These are phyloP conservation scores for Ceriops tagal DNA, from an alignment of 345 rosid species.

Conservation along the genomic window DNA sequence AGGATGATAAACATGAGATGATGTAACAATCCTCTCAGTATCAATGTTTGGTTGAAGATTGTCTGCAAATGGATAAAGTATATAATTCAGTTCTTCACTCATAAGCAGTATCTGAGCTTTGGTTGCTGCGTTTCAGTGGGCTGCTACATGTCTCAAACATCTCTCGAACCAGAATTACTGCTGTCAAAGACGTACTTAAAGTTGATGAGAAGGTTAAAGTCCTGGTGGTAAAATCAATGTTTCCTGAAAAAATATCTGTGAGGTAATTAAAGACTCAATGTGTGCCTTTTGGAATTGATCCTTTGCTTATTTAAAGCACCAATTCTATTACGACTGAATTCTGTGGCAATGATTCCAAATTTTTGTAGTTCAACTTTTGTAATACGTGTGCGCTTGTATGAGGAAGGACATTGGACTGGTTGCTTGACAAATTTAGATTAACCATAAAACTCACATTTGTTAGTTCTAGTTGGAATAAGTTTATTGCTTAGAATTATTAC, in stretches of 20 bases:
- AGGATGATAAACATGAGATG: neutral
- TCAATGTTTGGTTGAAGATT: neutral
- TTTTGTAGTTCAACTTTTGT: no score
- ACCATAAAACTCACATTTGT: no score
- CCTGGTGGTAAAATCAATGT: slow-evolving; percentile 67
- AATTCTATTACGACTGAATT: neutral
- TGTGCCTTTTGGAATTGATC: slow-evolving; percentile 2
- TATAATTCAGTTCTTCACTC: neutral
- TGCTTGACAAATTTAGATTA: no score
- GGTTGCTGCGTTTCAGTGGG: slow-evolving; percentile 48
- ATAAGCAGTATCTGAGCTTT: slow-evolving; percentile 10
- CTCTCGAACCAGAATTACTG: slow-evolving; percentile 44
- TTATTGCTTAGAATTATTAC: no score
- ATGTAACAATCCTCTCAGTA: neutral
- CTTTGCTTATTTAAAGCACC: slow-evolving; percentile 3
- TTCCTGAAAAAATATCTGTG: slow-evolving; percentile 78
- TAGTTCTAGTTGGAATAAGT: no score
- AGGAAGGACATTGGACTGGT: no score
- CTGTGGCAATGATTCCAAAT: no score
- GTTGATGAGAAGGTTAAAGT: slow-evolving; percentile 73
- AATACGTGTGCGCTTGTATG: no score
- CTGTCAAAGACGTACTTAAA: slow-evolving; percentile 60
- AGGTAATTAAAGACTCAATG: slow-evolving; percentile 43
- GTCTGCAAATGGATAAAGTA: neutral
- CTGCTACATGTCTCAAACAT: slow-evolving; percentile 87